phyloP scores from a whole-genome alignment of 345 rosid genomes.

The Dovyalis caffra region DNA sequence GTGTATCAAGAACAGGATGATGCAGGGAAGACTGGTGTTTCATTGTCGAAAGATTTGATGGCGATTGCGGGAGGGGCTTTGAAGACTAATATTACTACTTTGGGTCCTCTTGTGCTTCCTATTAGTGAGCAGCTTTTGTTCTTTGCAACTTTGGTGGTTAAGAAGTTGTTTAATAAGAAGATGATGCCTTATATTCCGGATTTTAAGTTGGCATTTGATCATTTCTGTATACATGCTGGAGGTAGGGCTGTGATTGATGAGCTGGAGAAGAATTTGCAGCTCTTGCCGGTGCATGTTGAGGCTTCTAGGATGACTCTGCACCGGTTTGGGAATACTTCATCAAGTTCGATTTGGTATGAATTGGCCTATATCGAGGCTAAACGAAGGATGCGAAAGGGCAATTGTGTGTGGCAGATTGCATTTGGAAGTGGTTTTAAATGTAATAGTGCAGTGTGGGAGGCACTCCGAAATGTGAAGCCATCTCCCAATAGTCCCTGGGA shows the following conservation, averaged over 20 bases:
- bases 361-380: slow-evolving; percentile 20
- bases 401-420: slow-evolving; percentile 29
- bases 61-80: slow-evolving; percentile 26
- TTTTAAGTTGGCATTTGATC: slow-evolving; percentile 30
- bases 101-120: slow-evolving; percentile 25
- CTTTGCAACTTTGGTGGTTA: slow-evolving; percentile 25
- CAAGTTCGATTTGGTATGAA: slow-evolving; percentile 28
- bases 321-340: slow-evolving; percentile 26
- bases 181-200: slow-evolving; percentile 29
- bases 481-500: slow-evolving; percentile 16
- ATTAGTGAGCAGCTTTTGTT: slow-evolving; percentile 30
- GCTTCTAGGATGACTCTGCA: slow-evolving; percentile 29
- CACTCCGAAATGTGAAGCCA: slow-evolving; percentile 15
- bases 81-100: slow-evolving; percentile 18
- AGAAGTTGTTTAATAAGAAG: slow-evolving; percentile 19
- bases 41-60: slow-evolving; percentile 22
- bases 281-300: slow-evolving; percentile 22
- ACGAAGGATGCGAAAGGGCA: slow-evolving; percentile 14
- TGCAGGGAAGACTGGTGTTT: slow-evolving; percentile 28
- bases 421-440: slow-evolving; percentile 30
- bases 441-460: slow-evolving; percentile 29
- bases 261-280: slow-evolving; percentile 30
- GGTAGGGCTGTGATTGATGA: slow-evolving; percentile 28
- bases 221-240: slow-evolving; percentile 26
- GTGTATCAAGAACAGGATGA: slow-evolving; percentile 25